Evolutionary conservation across 31 red algal species (phyloP).

Genomic region (Odonthalia washingtoniensis): DNA sequence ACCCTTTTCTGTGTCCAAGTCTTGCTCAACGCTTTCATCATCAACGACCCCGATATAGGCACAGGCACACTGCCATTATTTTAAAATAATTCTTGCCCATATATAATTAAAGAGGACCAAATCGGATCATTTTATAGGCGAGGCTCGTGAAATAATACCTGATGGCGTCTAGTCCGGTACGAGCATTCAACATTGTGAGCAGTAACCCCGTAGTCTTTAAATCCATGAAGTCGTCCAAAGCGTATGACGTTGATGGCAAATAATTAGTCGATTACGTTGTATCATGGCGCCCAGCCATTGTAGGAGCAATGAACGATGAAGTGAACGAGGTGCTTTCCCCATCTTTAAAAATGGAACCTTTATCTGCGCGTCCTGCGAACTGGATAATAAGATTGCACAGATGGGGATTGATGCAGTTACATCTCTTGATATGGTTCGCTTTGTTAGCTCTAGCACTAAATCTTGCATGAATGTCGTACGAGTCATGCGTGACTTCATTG

Average conservation of each 20-base stretch:
- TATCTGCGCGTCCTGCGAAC: slow-evolving; percentile 91
- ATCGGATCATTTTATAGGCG: too few species aligned
- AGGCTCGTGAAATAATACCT: slow-evolving; percentile 94
- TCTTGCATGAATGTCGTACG: slow-evolving; percentile 97
- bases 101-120: too few species aligned
- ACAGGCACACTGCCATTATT: too few species aligned
- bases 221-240: slow-evolving; percentile 92
- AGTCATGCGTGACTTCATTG: slow-evolving; percentile 97
- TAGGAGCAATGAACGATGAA: slow-evolving; percentile 95
- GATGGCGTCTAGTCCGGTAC: slow-evolving; percentile 98
- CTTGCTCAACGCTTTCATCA: too few species aligned
- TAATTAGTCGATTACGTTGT: slow-evolving; percentile 99
- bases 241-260: slow-evolving; percentile 98
- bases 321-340: slow-evolving; percentile 86
- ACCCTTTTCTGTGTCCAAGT: too few species aligned
- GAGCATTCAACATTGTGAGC: slow-evolving; percentile 98
- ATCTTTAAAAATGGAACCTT: slow-evolving; percentile 87
- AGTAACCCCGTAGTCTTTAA: slow-evolving; percentile 98
- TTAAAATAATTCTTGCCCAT: too few species aligned
- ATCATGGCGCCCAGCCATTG: slow-evolving; percentile 97
- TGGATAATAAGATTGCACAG: slow-evolving; percentile 94
- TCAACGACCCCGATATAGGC: too few species aligned
- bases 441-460: slow-evolving; percentile 99
- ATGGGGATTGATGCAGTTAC: slow-evolving; percentile 99
- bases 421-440: slow-evolving; percentile 95